These are phyloP conservation scores for Leccinum uliginosum DNA, from an alignment of 768 basidiomycete species.

Conservation along the genomic window DNA sequence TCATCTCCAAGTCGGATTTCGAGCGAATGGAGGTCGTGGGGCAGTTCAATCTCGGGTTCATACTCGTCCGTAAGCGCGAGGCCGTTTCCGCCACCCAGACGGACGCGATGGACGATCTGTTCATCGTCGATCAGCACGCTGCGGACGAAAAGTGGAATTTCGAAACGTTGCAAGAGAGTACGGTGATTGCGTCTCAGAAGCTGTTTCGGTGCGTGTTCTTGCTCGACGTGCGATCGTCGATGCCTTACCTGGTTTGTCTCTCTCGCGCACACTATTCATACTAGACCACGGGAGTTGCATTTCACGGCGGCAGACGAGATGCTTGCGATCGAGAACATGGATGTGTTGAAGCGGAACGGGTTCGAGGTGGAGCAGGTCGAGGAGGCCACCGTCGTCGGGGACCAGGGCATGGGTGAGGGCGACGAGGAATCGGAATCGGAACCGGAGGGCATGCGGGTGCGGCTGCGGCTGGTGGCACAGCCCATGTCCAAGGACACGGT, in stretches of 20 bases:
- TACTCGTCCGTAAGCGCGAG: slow-evolving; percentile 64
- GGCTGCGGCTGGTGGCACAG: slow-evolving; percentile 71
- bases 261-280: not conserved
- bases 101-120: slow-evolving; percentile 71
- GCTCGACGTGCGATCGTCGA: not conserved
- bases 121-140: slow-evolving; percentile 96
- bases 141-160: slow-evolving; percentile 99
- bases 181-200: slow-evolving; percentile 80
- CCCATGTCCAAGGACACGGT: slow-evolving; percentile 89
- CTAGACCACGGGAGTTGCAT: slow-evolving; percentile 72
- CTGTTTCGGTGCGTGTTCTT: slow-evolving; percentile 62
- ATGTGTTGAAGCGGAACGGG: slow-evolving; percentile 81
- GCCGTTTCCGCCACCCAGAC: not conserved
- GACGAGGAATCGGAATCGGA: not conserved
- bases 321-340: slow-evolving; percentile 79
- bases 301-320: slow-evolving; percentile 89
- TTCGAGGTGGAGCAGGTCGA: slow-evolving; percentile 73
- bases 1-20: slow-evolving; percentile 88
- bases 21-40: slow-evolving; percentile 78
- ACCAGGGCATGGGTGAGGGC: not conserved
- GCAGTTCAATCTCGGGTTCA: slow-evolving; percentile 96
- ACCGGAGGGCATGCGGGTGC: slow-evolving; percentile 10
- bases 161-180: slow-evolving; percentile 88
- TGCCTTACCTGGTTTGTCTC: not conserved
- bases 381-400: slow-evolving; percentile 16